phyloP scores from a whole-genome alignment of 2,329 filamentous ascomycete species.

The Cercospora nicotianae region DNA sequence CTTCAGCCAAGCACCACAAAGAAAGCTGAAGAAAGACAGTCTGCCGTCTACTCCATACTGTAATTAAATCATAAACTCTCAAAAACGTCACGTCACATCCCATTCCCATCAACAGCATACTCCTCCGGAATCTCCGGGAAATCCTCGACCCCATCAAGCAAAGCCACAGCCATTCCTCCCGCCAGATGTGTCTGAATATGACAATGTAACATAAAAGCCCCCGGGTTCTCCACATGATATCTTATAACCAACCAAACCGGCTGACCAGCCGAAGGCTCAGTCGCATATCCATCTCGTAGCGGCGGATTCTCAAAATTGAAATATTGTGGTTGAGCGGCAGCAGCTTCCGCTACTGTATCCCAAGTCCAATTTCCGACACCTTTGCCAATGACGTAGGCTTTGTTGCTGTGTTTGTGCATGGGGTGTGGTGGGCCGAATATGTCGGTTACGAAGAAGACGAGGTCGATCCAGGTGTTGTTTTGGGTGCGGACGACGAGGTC shows the following conservation, averaged over 20 bases:
- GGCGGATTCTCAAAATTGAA: constrained; percentile 62
- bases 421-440: constrained; percentile 55
- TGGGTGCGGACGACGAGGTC: constrained; percentile 29
- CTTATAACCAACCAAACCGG: constrained; percentile 46
- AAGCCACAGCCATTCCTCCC: constrained; percentile 51
- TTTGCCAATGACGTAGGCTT: constrained; percentile 58
- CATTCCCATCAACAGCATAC: constrained; percentile 17
- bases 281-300: constrained; percentile 51
- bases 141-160: constrained; percentile 51
- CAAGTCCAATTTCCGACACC: constrained; percentile 54
- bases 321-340: constrained; percentile 44
- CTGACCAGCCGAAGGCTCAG: constrained; percentile 6
- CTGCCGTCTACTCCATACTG: background rate
- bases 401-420: constrained; percentile 65
- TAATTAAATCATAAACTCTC: background rate
- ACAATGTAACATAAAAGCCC: constrained; percentile 53
- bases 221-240: constrained; percentile 50
- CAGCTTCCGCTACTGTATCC: constrained; percentile 55
- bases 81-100: background rate
- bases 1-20: background rate
- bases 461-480: constrained; percentile 40
- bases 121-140: constrained; percentile 36
- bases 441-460: constrained; percentile 33
- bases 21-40: background rate
- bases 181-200: constrained; percentile 52